Evolutionary conservation across 352 stramenopile species (phyloP).

Genomic region (Phytophthora megakarya): DNA sequence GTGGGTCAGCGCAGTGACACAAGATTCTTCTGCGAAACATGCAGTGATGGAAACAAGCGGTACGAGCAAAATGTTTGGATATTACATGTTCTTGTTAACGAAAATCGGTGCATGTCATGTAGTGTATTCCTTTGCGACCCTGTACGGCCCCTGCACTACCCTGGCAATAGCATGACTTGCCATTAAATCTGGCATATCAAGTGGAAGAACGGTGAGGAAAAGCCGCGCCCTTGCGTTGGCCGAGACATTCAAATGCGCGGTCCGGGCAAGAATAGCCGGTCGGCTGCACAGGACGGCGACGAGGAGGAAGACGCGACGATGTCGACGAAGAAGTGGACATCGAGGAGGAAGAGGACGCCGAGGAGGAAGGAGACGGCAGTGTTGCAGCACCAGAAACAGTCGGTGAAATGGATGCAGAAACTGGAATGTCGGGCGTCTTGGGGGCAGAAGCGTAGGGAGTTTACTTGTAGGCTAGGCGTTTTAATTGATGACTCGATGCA

Average conservation of each 20-base stretch:
- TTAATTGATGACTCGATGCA: not conserved
- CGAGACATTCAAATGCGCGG: conserved; percentile 3
- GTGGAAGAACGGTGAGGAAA: conserved; percentile 2
- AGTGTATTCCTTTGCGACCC: conserved; percentile 7
- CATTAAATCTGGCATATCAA: conserved; percentile 14
- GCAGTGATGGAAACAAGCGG: not conserved
- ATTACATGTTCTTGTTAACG: no score
- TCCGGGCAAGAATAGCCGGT: conserved; percentile 5
- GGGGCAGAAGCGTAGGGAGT: no score
- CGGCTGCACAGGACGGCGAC: not conserved
- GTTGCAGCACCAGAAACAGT: no score
- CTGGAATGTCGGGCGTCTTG: no score
- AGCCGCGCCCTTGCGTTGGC: not conserved
- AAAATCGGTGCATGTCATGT: not conserved
- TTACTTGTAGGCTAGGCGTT: no score
- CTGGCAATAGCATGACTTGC: conserved; percentile 10
- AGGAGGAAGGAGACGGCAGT: no score
- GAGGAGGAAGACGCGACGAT: not conserved
- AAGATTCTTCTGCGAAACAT: not conserved
- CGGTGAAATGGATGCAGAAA: no score
- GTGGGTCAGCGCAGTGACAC: conserved; percentile 1
- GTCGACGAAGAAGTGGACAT: no score
- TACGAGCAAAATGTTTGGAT: not conserved
- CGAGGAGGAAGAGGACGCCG: no score
- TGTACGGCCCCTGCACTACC: not conserved